phyloP scores from a whole-genome alignment of 139 green algal species.

The Tetraselmis chui region DNA sequence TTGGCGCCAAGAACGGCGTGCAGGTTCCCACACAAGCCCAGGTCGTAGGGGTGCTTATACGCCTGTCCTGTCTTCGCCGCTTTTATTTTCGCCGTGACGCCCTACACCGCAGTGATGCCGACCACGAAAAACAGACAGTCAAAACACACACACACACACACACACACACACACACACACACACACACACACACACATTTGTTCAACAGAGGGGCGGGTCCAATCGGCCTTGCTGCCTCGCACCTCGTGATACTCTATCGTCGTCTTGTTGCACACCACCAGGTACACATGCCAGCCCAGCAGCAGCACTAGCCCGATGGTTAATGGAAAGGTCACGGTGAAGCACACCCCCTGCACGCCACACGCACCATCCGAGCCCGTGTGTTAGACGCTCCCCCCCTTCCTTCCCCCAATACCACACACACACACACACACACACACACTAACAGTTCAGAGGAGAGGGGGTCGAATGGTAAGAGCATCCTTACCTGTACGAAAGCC shows the following conservation, averaged over 20 bases:
- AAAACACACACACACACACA: neutral
- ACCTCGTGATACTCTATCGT: slow-evolving; percentile 79
- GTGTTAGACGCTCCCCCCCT: too few species aligned
- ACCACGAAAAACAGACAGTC: neutral
- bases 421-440: too few species aligned
- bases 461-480: too few species aligned
- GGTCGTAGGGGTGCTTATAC: slow-evolving; percentile 24
- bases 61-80: neutral
- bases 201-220: neutral
- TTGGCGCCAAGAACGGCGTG: slow-evolving; percentile 12
- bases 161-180: neutral
- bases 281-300: slow-evolving; percentile 66
- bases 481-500: slow-evolving; percentile 9
- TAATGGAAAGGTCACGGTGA: slow-evolving; percentile 42
- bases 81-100: neutral
- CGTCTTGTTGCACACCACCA: slow-evolving; percentile 68
- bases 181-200: neutral
- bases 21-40: slow-evolving; percentile 22
- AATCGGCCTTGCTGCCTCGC: neutral
- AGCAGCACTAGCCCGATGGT: slow-evolving; percentile 55
- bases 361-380: too few species aligned
- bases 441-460: too few species aligned
- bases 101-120: neutral
- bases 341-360: slow-evolving; percentile 37
- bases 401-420: too few species aligned